Evolutionary conservation across 2,329 filamentous ascomycete species (phyloP).

Genomic region (Tolypocladium pustulatum): DNA sequence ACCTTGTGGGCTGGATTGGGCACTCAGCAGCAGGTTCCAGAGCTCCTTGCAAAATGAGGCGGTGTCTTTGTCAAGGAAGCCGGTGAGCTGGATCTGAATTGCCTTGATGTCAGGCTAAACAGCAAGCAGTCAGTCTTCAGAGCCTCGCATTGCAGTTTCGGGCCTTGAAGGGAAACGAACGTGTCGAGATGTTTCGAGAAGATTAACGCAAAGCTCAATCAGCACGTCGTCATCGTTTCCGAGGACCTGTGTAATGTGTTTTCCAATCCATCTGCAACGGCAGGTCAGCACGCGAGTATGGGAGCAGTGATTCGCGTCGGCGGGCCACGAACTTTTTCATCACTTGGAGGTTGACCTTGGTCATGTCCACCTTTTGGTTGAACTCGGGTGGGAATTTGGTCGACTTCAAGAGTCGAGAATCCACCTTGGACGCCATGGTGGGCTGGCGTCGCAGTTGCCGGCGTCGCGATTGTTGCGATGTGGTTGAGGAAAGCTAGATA

Average conservation of each 20-base stretch:
- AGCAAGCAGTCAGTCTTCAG: slow-evolving; percentile 10
- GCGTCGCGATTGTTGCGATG: background rate
- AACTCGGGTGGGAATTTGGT: slow-evolving; percentile 94
- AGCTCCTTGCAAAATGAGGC: slow-evolving; percentile 83
- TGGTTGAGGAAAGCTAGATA: background rate
- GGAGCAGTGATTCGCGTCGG: background rate
- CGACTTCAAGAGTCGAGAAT: slow-evolving; percentile 78
- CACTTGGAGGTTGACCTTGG: slow-evolving; percentile 91
- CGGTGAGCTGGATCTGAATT: slow-evolving; percentile 86
- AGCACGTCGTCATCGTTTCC: slow-evolving; percentile 94
- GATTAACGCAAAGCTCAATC: slow-evolving; percentile 67
- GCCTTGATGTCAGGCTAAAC: slow-evolving; percentile 86
- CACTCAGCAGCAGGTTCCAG: slow-evolving; percentile 85
- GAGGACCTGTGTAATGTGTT: slow-evolving; percentile 76
- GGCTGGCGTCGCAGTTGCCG: slow-evolving; percentile 1
- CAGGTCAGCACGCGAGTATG: slow-evolving; percentile 8
- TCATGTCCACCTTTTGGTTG: slow-evolving; percentile 91
- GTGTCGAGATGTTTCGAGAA: slow-evolving; percentile 63
- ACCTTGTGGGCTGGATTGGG: slow-evolving; percentile 77
- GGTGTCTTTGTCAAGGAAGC: slow-evolving; percentile 90
- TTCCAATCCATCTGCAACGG: slow-evolving; percentile 73
- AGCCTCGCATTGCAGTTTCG: background rate
- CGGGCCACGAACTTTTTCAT: slow-evolving; percentile 73
- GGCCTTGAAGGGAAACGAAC: slow-evolving; percentile 32
- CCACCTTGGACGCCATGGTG: slow-evolving; percentile 71